Conservation (phyloP, 192 early-diverging fungal species). For the Geosiphon pyriformis region DNA sequence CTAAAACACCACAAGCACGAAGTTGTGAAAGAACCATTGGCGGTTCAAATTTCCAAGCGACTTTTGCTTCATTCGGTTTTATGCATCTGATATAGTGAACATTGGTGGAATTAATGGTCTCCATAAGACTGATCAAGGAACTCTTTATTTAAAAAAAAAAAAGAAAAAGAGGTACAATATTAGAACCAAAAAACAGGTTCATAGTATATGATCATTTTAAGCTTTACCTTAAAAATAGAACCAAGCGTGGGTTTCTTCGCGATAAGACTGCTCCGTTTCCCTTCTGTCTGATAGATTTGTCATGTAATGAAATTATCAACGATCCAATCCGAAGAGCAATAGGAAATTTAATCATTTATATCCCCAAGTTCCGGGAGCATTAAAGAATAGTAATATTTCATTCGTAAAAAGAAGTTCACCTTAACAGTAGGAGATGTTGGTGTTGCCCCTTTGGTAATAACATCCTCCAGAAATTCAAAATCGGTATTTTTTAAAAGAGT, state of each 20-base stretch:
- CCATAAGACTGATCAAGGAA: conserved; percentile 91
- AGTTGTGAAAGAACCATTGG: conserved; percentile 91
- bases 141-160: conserved; percentile 25
- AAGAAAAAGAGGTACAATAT: neutral
- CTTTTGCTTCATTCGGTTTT: conserved; percentile 95
- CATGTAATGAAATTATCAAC: neutral
- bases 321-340: too few relatives aligned
- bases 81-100: conserved; percentile 98
- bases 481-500: conserved; percentile 68
- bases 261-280: conserved; percentile 47
- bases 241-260: conserved; percentile 88
- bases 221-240: conserved; percentile 82
- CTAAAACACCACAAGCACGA: conserved; percentile 97
- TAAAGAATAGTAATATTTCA: too few relatives aligned
- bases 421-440: conserved; percentile 35
- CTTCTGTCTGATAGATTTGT: conserved; percentile 19
- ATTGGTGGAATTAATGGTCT: conserved; percentile 88
- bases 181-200: neutral
- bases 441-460: conserved; percentile 58
- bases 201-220: neutral
- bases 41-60: conserved; percentile 88
- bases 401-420: conserved; percentile 26
- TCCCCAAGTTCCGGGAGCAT: too few relatives aligned
- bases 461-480: conserved; percentile 77
- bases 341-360: too few relatives aligned